Base-by-base conservation (phyloP, 768 basidiomycete species). In the Amanita muscaria region DNA sequence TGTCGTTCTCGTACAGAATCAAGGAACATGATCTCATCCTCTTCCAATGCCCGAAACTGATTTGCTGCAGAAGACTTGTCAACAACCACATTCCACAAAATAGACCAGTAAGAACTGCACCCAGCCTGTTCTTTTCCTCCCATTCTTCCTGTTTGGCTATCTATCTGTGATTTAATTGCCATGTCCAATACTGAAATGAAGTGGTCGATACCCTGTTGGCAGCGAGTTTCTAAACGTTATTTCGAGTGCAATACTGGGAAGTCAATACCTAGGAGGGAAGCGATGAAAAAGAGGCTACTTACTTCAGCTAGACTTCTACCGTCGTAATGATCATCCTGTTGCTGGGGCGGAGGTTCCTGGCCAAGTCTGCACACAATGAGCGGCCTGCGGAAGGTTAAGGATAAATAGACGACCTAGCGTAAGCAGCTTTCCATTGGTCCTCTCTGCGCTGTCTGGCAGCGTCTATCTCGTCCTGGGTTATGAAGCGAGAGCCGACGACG, bases 61-160 rank as follows among this genome's bases (percentile, higher is more conserved):
- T 89, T 90, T 42, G 87, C 87, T 86, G 59, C 23, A 44, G 10
- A 27, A 27, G 38, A 40, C 14, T 32, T 29, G 32, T 42, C 10
- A 49, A 51, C 35, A 53, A 50, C 21, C 31, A 32, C 29, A 38
- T 38, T 34, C n/a, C 23, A 33, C 36, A 25, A 23, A 18, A 35
- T 23, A 25, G 31, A 36, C 30, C 19, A 36, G 18, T 64, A 63
- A 29, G 16, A 15, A 37, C 22, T 47, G 43, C 44, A 67, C 72
- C 72, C 64, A 91, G 75, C 60, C 88, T 89, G 49, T 79, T 87
- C 59, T 85, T 85, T 60, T 88, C 85, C 58, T 91, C 88, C 85
- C 87, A 91, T 77, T 91, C 86, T 61, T 91, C 88, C 64, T 91
- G 87, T 61, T 90, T 89, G 51, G 86, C 87, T 56, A 81, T 78